Conservation (phyloP, 2,329 filamentous ascomycete species). For the Diplodia intermedia region DNA sequence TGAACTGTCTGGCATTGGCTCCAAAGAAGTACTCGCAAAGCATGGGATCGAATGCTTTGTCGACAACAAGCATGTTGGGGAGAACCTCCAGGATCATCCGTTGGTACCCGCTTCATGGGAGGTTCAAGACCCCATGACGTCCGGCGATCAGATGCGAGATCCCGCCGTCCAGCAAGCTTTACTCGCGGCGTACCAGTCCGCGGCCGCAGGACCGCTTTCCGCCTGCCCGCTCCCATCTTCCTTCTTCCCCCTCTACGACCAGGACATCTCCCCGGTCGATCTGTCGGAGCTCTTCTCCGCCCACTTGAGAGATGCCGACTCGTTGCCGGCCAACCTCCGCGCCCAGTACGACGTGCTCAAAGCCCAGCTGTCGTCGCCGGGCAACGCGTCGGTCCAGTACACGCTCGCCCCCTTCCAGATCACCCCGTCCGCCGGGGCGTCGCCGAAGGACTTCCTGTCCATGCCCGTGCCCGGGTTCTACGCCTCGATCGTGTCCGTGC, state of each 20-base stretch:
- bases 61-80: slow-evolving; percentile 35
- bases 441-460: slow-evolving; percentile 1
- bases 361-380: slow-evolving; percentile 13
- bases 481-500: slow-evolving; percentile 33
- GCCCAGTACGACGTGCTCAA: slow-evolving; percentile 31
- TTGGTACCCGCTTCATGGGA: slow-evolving; percentile 30
- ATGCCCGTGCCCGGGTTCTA: slow-evolving; percentile 33
- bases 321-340: neutral
- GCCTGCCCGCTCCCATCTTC: slow-evolving; percentile 38
- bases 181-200: slow-evolving; percentile 37
- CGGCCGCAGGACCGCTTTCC: slow-evolving; percentile 38
- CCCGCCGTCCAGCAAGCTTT: slow-evolving; percentile 35
- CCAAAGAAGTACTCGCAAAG: slow-evolving; percentile 18
- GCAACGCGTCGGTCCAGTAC: slow-evolving; percentile 18
- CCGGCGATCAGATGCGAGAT: slow-evolving; percentile 40
- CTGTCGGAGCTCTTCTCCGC: neutral
- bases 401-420: slow-evolving; percentile 33
- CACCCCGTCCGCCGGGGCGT: slow-evolving; percentile 4
- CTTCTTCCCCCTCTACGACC: slow-evolving; percentile 37
- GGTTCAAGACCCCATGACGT: slow-evolving; percentile 34
- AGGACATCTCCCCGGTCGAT: slow-evolving; percentile 34
- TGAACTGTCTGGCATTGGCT: slow-evolving; percentile 45
- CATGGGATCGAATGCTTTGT: slow-evolving; percentile 33
- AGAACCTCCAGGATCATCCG: slow-evolving; percentile 33
- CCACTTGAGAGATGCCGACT: neutral